Evolutionary conservation across 306 rosid species (phyloP), one percentile per base, ranked within the genome.

Genomic region (Fagus sylvatica): DNA sequence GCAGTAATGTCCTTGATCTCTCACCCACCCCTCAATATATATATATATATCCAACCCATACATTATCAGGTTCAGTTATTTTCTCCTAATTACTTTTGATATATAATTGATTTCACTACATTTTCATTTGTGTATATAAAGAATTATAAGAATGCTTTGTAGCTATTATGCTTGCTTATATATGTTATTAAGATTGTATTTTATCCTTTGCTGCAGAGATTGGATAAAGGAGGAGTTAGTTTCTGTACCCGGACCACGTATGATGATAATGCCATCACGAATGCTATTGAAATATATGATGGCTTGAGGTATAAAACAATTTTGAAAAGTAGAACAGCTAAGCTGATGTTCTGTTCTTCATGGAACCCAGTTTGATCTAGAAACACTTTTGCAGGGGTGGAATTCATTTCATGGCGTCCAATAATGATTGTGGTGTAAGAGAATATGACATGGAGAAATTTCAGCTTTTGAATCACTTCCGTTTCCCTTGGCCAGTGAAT

Each of bases 401-500:
- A 40, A 82, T 86, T 49, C 90, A 89, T 84, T 84, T 93, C 82
- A 86, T 93, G 84, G 96, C 96, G 6, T 88, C 98, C 56, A 93
- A 88, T 73, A 93, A 93, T 59, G 98, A 93, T 76, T 85, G 85
- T 68, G 93, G 93, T 8, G 83, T 93, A 77, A 80, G 98, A 78
- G 93, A 93, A 71, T 93, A 84, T 64, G 96, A 93, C 77, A 85
- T 90, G 86, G 96, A 88, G 80, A 91, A 79, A 79, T 93, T 93
- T 83, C 98, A 93, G 85, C 93, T 76, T 74, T 59, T 89, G 79
- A 93, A 91, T 82, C 91, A 91, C 80, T 56, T 90, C 78, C 89
- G 84, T 36, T 93, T 89, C 76, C 91, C 96, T 71, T 93, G 98
- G 98, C 93, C 98, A 4, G 94, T 93, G 56, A 93, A 93, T 85